These are phyloP conservation scores for Populus ilicifolia DNA, from an alignment of 345 rosid genomes.

Conservation along the genomic window DNA sequence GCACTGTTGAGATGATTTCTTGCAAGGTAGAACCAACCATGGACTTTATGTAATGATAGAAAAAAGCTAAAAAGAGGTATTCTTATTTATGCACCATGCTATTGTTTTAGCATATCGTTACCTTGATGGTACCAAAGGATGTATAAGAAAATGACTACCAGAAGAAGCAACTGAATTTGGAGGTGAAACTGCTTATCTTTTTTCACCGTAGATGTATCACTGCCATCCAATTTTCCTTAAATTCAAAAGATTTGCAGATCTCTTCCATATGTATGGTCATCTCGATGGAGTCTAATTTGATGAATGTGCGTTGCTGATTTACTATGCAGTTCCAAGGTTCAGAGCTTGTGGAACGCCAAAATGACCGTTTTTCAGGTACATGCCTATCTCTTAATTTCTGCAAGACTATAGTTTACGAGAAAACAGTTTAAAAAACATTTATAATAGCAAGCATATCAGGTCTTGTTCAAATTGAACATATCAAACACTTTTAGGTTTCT, in stretches of 20 bases:
- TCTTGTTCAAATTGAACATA: neutral
- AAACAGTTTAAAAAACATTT: neutral
- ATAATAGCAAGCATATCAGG: neutral
- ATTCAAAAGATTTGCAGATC: neutral
- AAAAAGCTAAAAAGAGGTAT: neutral
- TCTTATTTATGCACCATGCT: neutral
- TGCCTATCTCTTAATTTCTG: neutral
- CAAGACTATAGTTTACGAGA: neutral
- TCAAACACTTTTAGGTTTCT: neutral
- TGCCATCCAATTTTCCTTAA: no score
- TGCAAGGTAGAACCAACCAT: conserved; percentile 56
- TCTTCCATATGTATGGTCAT: neutral
- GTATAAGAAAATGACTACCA: no score
- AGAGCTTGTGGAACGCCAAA: conserved; percentile 61
- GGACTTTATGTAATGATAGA: neutral
- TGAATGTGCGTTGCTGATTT: neutral
- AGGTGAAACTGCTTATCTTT: no score
- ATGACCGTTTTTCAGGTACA: conserved; percentile 65
- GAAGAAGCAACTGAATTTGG: no score
- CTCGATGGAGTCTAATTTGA: neutral
- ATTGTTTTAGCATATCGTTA: neutral
- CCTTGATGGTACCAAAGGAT: neutral
- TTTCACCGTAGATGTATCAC: no score
- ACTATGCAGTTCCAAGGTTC: conserved; percentile 69
- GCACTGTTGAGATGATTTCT: conserved; percentile 71